These are phyloP conservation scores for Wickerhamiella australiensis DNA, from an alignment of 805 yeast genomes.

Conservation along the genomic window DNA sequence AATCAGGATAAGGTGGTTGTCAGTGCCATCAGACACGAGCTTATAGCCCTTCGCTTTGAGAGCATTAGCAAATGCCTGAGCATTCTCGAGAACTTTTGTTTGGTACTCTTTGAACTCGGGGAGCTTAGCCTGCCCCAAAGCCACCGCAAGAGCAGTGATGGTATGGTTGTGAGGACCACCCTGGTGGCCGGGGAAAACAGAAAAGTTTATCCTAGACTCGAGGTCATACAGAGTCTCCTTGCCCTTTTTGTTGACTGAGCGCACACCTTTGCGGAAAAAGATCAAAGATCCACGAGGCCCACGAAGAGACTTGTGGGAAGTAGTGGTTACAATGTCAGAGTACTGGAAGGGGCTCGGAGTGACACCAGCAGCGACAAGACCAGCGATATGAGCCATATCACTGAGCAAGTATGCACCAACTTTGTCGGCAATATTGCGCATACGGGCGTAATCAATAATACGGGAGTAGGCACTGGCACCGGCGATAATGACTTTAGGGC, in stretches of 20 bases:
- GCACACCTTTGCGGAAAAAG: conserved; percentile 88
- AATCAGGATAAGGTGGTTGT: conserved; percentile 81
- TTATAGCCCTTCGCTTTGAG: conserved; percentile 54
- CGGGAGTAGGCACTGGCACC: conserved; percentile 96
- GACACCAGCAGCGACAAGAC: conserved; percentile 89
- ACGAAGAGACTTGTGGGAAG: conserved; percentile 94
- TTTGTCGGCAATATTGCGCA: conserved; percentile 81
- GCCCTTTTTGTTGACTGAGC: conserved; percentile 70
- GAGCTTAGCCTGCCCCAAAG: conserved; percentile 78
- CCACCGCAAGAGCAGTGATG: conserved; percentile 89
- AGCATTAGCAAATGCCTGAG: conserved; percentile 61
- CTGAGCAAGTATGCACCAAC: conserved; percentile 87
- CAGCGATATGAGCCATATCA: conserved; percentile 98
- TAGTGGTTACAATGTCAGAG: conserved; percentile 94
- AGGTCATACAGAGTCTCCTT: conserved; percentile 76
- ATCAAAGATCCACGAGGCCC: conserved; percentile 99
- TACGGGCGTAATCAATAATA: conserved; percentile 76
- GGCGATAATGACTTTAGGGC: conserved; percentile 91
- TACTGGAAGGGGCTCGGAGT: conserved; percentile 85
- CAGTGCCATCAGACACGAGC: conserved; percentile 87
- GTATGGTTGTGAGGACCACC: conserved; percentile 99
- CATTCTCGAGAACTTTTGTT: conserved; percentile 67
- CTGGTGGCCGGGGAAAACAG: conserved; percentile 98
- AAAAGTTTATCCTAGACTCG: conserved; percentile 84
- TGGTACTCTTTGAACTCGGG: conserved; percentile 87